Base-by-base conservation (phyloP, 495 filamentous ascomycete species). In the Penicillium samsonianum region DNA sequence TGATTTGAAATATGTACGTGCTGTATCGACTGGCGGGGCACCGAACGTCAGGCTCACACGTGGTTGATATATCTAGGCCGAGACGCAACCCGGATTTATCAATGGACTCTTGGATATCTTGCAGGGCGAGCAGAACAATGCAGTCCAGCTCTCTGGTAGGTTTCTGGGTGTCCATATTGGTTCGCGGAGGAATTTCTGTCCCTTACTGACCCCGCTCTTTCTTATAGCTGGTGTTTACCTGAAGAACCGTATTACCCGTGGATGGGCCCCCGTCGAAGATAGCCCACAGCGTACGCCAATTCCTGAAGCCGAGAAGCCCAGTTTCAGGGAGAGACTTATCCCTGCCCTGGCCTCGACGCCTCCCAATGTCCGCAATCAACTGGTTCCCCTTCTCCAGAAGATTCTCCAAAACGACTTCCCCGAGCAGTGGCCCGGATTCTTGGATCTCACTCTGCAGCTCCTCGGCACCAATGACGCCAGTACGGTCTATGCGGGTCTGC, bases 321-420 rank as follows among this genome's bases (percentile, higher is more conserved):
- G 85, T 54, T 91, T 98, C 68, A 84, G 92, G 55, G 86, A 92
- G 61, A 86, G 92, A 40, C 78, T 98, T 49, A 85, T 98, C 23
- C 95, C 94, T 56, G 84, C 94, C 61, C 82, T 98, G 64, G 91
- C 89, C 48, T 82, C 87, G 46, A 88, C 94, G 3, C 85, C 84
- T 38, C 83, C 86, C 33, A 86, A 86, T 63, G 85, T 96, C 63
- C 91, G 94, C 63, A 84, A 88, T 57, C 94, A 98, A 75, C 85
- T 98, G 50, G 83, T 98, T 51, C 92, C 92, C 40, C 84, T 95
- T 55, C 86, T 98, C 50, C 92, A 96, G 73, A 96, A 96, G 77
- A 91, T 98, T 60, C 84, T 98, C 50, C 90, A 95, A 67, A 88
- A 87, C 73, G 94, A 98, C 73, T 98, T 97, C 73, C 94, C 94